phyloP scores from a whole-genome alignment of 345 rosid species.

The Camelina hispida region DNA sequence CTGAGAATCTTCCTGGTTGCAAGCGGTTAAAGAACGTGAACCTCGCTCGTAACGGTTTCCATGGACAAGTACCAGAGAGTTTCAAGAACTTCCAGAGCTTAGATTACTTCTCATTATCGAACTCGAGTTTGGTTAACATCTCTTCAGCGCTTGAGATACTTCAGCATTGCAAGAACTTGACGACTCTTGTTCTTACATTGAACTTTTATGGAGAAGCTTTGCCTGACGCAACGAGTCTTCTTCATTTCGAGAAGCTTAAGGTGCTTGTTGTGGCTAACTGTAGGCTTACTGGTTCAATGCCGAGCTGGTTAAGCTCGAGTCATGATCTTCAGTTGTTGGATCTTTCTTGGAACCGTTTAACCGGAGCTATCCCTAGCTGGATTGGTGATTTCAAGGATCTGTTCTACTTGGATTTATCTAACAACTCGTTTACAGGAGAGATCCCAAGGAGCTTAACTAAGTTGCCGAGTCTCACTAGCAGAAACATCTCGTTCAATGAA shows the following conservation, averaged over 20 bases:
- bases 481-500: conserved; percentile 53
- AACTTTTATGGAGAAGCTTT: conserved; percentile 66
- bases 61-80: conserved; percentile 66
- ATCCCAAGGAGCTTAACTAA: conserved; percentile 59
- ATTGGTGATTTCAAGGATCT: conserved; percentile 51
- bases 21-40: conserved; percentile 56
- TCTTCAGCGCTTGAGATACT: conserved; percentile 62
- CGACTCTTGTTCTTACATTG: conserved; percentile 65
- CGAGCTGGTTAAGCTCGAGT: conserved; percentile 66
- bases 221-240: conserved; percentile 49
- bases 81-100: conserved; percentile 62
- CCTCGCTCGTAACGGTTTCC: conserved; percentile 67
- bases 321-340: conserved; percentile 70
- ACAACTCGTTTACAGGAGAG: conserved; percentile 62
- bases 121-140: conserved; percentile 59
- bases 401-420: conserved; percentile 74
- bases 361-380: conserved; percentile 62
- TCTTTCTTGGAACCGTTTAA: conserved; percentile 77
- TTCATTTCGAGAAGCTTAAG: conserved; percentile 63
- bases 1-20: conserved; percentile 63
- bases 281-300: conserved; percentile 63
- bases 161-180: conserved; percentile 67
- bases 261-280: conserved; percentile 71
- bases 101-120: conserved; percentile 66
- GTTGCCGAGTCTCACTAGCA: conserved; percentile 52